phyloP scores from a whole-genome alignment of 495 filamentous ascomycete species.

The Penicillium egyptiacum region DNA sequence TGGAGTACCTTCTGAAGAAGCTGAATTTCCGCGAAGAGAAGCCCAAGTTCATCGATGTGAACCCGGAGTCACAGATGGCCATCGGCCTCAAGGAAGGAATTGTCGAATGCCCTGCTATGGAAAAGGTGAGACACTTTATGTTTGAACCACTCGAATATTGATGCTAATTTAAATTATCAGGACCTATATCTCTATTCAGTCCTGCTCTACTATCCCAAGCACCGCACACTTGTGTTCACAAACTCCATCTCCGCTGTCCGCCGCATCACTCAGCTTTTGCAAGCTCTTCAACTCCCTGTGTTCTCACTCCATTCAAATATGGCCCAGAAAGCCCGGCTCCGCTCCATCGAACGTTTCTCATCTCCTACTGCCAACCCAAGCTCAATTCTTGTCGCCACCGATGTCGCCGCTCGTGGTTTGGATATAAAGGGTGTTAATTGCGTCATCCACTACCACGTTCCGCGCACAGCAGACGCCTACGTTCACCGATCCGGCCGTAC shows the following conservation, averaged over 20 bases:
- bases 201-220: conserved; percentile 76
- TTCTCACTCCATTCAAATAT: conserved; percentile 87
- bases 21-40: conserved; percentile 79
- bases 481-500: conserved; percentile 96
- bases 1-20: conserved; percentile 89
- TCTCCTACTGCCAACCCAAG: conserved; percentile 53
- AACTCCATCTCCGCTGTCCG: conserved; percentile 94
- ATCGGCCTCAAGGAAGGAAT: conserved; percentile 82
- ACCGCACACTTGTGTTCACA: conserved; percentile 82
- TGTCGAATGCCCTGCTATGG: conserved; percentile 85
- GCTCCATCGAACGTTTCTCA: conserved; percentile 89
- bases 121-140: conserved; percentile 63
- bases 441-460: conserved; percentile 93
- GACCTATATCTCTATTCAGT: conserved; percentile 93
- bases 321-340: conserved; percentile 93
- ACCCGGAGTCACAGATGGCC: conserved; percentile 84
- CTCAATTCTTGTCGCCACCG: conserved; percentile 86
- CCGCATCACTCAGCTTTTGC: conserved; percentile 79
- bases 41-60: conserved; percentile 90
- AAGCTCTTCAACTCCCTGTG: conserved; percentile 75
- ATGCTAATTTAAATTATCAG: conserved; percentile 33
- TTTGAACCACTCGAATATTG: neutral
- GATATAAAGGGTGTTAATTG: conserved; percentile 88
- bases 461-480: conserved; percentile 86
- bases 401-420: conserved; percentile 94